A percentile compares a stretch with the other conserved stretches of the same genome.
Conservation (phyloP, 805 yeast species). For the Metschnikowia gelsemii region DNA sequence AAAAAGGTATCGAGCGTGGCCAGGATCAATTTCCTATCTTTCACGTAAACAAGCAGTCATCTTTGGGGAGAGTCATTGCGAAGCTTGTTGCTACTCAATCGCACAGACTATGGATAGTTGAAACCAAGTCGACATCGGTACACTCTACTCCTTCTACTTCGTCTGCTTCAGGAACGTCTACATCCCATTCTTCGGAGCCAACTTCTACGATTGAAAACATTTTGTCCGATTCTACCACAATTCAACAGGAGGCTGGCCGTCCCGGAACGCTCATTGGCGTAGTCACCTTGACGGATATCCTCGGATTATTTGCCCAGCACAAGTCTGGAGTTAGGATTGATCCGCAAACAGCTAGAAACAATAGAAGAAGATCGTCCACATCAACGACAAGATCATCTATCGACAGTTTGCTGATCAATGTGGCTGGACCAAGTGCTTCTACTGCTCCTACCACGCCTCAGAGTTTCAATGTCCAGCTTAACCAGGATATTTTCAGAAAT, state of each 20-base stretch:
- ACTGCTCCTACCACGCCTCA: constrained; percentile 16
- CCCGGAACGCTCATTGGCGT: constrained; percentile 89
- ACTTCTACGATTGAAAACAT: constrained; percentile 19
- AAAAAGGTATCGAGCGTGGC: constrained; percentile 89
- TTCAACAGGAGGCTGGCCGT: constrained; percentile 38
- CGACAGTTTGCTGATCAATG: constrained; percentile 13
- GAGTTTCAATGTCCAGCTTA: constrained; percentile 14
- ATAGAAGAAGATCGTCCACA: constrained; percentile 66
- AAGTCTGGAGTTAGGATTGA: constrained; percentile 70
- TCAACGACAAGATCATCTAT: constrained; percentile 27
- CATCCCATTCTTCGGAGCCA: constrained; percentile 13
- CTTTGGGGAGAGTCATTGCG: constrained; percentile 86
- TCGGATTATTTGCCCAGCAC: constrained; percentile 74
- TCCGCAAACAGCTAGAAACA: constrained; percentile 85
- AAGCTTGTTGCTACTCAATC: constrained; percentile 93
- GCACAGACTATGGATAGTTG: constrained; percentile 85
- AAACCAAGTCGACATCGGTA: constrained; percentile 25
- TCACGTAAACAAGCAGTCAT: constrained; percentile 78
- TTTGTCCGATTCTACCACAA: constrained; percentile 13
- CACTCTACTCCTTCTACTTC: constrained; percentile 18
- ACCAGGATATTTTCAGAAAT: constrained; percentile 22
- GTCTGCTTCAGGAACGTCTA: constrained; percentile 13
- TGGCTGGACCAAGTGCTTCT: constrained; percentile 3
- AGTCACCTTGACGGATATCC: constrained; percentile 84
- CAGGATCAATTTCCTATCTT: constrained; percentile 96